Conservation (phyloP, 345 rosid genomes). For the Salix caprea region DNA sequence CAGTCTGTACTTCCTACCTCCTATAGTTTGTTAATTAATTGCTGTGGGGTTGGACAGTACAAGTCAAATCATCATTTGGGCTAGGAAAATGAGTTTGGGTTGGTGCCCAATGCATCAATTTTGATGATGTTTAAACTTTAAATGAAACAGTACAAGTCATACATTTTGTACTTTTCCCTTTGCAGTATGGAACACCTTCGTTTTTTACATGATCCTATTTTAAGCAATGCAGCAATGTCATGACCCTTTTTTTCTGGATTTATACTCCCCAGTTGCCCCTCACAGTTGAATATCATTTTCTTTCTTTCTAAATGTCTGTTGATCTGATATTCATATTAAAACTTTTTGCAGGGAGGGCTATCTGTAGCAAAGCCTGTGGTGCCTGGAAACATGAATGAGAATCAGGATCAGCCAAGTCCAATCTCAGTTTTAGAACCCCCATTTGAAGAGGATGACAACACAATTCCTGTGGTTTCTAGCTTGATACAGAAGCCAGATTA, state of each 20-base stretch:
- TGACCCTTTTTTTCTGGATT: not conserved
- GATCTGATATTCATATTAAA: not conserved
- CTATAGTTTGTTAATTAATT: not conserved
- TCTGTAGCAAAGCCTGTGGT: slow-evolving; percentile 40
- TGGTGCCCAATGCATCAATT: not conserved
- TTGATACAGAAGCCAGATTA: slow-evolving; percentile 28
- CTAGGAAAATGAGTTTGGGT: not conserved
- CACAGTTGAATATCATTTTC: not conserved
- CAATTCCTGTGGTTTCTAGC: slow-evolving; percentile 37
- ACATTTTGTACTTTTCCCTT: not conserved
- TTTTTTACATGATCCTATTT: not conserved
- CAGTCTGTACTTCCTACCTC: not conserved
- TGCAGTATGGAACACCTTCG: not conserved
- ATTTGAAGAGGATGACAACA: slow-evolving; percentile 62
- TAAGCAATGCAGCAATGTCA: not conserved
- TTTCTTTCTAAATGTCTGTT: not conserved
- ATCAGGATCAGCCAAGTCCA: slow-evolving; percentile 95
- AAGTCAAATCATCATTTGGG: not conserved
- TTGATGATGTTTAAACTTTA: not conserved
- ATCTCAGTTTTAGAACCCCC: slow-evolving; percentile 71
- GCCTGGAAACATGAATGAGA: slow-evolving; percentile 42
- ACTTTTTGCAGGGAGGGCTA: slow-evolving; percentile 46
- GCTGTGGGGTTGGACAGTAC: not conserved
- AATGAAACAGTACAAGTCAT: not conserved
- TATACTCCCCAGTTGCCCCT: not conserved